phyloP scores from a whole-genome alignment of 345 rosid species.

The Gossypium rotundifolium region DNA sequence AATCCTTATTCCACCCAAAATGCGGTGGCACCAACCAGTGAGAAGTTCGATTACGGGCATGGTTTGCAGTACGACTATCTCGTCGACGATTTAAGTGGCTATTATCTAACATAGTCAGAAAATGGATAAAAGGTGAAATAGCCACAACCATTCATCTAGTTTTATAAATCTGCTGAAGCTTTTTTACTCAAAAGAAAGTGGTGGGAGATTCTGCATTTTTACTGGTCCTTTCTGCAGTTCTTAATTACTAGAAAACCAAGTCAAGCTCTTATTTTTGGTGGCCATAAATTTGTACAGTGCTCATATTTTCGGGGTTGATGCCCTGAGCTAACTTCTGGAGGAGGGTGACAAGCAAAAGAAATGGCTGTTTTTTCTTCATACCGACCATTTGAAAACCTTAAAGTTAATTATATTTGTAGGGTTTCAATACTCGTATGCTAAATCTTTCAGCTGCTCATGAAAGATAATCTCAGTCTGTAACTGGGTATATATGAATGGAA shows the following conservation, averaged over 20 bases:
- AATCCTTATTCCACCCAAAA: conserved; percentile 39
- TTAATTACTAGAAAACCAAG: conserved; percentile 21
- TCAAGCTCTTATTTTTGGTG: conserved; percentile 18
- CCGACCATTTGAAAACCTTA: conserved; percentile 2
- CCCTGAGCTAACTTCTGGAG: background rate
- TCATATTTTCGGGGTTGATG: background rate
- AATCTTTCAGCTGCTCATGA: conserved; percentile 8
- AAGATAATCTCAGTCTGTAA: background rate
- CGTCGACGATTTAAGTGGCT: conserved; percentile 54
- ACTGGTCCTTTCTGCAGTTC: background rate
- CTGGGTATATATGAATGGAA: background rate
- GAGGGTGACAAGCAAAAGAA: conserved; percentile 1
- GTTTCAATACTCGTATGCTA: background rate
- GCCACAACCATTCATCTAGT: background rate
- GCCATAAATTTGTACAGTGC: conserved; percentile 17
- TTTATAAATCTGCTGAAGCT: conserved; percentile 10
- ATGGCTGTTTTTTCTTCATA: conserved; percentile 8
- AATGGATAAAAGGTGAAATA: background rate
- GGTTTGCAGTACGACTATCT: conserved; percentile 63
- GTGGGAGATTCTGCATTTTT: conserved; percentile 16
- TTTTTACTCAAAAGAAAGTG: conserved; percentile 1
- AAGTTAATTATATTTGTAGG: conserved; percentile 6
- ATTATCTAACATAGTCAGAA: conserved; percentile 38
- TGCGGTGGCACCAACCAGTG: conserved; percentile 38
- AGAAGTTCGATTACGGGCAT: conserved; percentile 47